Percentiles rank a stretch among this genome's conserved stretches.
phyloP scores from a whole-genome alignment of 2,329 filamentous ascomycete species.

The Lasiodiplodia hormozganensis region DNA sequence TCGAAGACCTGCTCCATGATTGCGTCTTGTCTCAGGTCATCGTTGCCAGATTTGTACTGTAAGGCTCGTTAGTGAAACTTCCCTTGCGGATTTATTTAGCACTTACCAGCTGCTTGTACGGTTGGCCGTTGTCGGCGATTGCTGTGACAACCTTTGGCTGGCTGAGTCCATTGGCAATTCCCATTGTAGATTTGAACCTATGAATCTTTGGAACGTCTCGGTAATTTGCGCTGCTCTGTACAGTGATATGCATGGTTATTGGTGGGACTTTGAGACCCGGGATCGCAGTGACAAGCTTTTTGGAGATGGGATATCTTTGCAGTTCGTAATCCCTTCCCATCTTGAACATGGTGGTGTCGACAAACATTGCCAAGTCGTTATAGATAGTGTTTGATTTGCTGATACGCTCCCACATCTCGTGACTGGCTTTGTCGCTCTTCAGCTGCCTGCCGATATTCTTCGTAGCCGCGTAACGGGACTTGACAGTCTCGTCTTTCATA shows the following conservation, averaged over 20 bases:
- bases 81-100: constrained; percentile 27
- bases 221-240: constrained; percentile 78
- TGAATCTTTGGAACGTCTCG: constrained; percentile 74
- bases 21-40: constrained; percentile 94
- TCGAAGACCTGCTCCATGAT: constrained; percentile 99
- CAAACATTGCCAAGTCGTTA: constrained; percentile 68
- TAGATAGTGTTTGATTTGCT: constrained; percentile 75
- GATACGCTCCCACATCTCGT: constrained; percentile 72
- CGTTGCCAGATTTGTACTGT: constrained; percentile 88
- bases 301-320: constrained; percentile 68
- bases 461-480: constrained; percentile 77
- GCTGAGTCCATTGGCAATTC: constrained; percentile 88
- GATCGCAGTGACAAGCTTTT: constrained; percentile 68
- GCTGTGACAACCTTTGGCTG: constrained; percentile 92
- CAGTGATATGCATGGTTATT: constrained; percentile 79
- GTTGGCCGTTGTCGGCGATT: constrained; percentile 75
- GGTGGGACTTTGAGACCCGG: constrained; percentile 77
- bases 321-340: constrained; percentile 69
- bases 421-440: constrained; percentile 57
- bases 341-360: constrained; percentile 70
- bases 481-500: constrained; percentile 74
- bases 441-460: constrained; percentile 70
- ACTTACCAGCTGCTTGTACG: constrained; percentile 82
- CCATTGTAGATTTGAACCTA: constrained; percentile 76
- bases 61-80: constrained; percentile 19